These are phyloP conservation scores for Pyrenochaeta sp. DNA, from an alignment of 2,329 filamentous ascomycete genomes.

Conservation along the genomic window DNA sequence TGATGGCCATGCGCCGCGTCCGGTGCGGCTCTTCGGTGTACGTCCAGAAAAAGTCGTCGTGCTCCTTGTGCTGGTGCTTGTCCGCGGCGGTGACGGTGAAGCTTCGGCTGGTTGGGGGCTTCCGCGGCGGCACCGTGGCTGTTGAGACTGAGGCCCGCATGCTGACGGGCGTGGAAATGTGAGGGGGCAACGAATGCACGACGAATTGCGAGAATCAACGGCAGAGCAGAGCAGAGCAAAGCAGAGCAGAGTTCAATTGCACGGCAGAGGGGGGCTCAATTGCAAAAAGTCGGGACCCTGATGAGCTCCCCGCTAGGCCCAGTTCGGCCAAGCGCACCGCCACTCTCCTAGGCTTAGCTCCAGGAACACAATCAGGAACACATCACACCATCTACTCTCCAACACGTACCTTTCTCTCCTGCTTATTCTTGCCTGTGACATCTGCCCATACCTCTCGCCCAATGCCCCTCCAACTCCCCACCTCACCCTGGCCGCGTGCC, in stretches of 20 bases:
- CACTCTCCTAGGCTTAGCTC: too few relatives aligned
- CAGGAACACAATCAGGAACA: too few relatives aligned
- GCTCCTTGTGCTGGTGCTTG: constrained; percentile 34
- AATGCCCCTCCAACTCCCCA: constrained; percentile 32
- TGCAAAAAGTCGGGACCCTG: too few relatives aligned
- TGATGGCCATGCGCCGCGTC: constrained; percentile 89
- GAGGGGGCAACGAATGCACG: too few relatives aligned
- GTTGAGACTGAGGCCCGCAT: constrained; percentile 51
- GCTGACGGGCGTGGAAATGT: constrained; percentile 8
- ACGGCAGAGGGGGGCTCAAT: too few relatives aligned
- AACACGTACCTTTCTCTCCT: too few relatives aligned
- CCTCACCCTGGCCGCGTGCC: constrained; percentile 24
- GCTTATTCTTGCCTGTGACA: constrained; percentile 17
- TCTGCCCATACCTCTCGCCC: constrained; percentile 24
- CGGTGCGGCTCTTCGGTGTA: constrained; percentile 98
- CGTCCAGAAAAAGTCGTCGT: constrained; percentile 90
- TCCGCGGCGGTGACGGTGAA: constrained; percentile 33
- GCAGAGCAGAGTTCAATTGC: too few relatives aligned
- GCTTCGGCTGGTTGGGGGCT: constrained; percentile 32
- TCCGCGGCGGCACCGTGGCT: constrained; percentile 36
- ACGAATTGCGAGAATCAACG: too few relatives aligned
- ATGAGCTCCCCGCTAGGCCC: too few relatives aligned
- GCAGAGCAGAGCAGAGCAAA: too few relatives aligned
- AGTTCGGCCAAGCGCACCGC: too few relatives aligned
- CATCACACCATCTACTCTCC: too few relatives aligned